These are phyloP conservation scores for Heterobasidion annosum DNA, from an alignment of 1,284 basidiomycete genomes.

Conservation along the genomic window DNA sequence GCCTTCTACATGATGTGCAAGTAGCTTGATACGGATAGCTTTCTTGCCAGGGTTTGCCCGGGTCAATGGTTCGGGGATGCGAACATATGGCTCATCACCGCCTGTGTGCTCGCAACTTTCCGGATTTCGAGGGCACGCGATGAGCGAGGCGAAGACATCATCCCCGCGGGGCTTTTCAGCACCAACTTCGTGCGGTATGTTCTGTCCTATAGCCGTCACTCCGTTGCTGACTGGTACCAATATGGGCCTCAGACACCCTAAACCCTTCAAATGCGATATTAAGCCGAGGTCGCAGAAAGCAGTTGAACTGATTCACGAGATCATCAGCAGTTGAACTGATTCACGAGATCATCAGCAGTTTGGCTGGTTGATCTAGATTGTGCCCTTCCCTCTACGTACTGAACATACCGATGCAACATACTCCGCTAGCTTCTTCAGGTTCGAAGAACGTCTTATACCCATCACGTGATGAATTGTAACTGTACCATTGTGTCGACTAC, in stretches of 20 bases:
- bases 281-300: conserved; percentile 8
- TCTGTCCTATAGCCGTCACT: too few species aligned
- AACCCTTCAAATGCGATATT: conserved; percentile 10
- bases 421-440: background rate
- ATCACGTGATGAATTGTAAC: background rate
- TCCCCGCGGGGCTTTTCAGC: conserved; percentile 6
- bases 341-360: background rate
- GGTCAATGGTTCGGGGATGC: conserved; percentile 14
- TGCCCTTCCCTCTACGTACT: background rate
- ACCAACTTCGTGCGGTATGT: conserved; percentile 11
- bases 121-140: conserved; percentile 3
- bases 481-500: background rate
- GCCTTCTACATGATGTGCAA: background rate
- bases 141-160: conserved; percentile 7
- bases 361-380: background rate
- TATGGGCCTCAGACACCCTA: conserved; percentile 5
- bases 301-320: conserved; percentile 5
- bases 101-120: conserved; percentile 9
- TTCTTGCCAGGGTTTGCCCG: conserved; percentile 12
- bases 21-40: background rate
- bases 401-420: background rate
- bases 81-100: conserved; percentile 11
- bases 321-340: conserved; percentile 3
- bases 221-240: background rate
- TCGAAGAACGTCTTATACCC: background rate